Percentiles rank a stretch among this genome's conserved stretches.
These are phyloP conservation scores for Verticillium longisporum DNA, from an alignment of 2,329 filamentous ascomycete species.

Conservation along the genomic window DNA sequence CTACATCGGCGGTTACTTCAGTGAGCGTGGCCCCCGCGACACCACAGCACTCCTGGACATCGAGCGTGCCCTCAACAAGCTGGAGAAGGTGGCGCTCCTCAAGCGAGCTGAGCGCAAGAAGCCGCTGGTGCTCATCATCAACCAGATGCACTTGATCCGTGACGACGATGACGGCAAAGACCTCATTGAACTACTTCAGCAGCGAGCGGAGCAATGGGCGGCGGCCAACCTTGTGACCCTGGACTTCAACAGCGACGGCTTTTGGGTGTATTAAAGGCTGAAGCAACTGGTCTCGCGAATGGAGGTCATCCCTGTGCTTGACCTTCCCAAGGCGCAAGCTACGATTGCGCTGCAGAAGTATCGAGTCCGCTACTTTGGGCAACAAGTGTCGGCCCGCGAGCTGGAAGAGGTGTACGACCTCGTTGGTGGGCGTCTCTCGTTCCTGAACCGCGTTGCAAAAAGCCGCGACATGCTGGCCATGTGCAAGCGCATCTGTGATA, in stretches of 20 bases:
- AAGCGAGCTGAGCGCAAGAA: constrained; percentile 54
- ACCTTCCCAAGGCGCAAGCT: constrained; percentile 73
- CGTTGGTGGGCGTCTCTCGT: constrained; percentile 83
- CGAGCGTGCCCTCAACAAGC: constrained; percentile 92
- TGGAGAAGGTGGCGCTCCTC: constrained; percentile 86
- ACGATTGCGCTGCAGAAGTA: constrained; percentile 72
- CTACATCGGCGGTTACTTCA: constrained; percentile 94
- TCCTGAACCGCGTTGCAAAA: constrained; percentile 85
- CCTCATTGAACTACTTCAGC: constrained; percentile 88
- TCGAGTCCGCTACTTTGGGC: constrained; percentile 68
- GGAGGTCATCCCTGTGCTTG: constrained; percentile 82
- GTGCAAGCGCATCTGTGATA: constrained; percentile 65
- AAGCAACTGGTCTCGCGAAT: constrained; percentile 91
- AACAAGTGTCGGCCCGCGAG: constrained; percentile 45
- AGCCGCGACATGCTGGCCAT: constrained; percentile 70
- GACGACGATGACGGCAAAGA: constrained; percentile 92
- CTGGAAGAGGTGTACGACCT: constrained; percentile 77
- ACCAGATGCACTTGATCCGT: constrained; percentile 83
- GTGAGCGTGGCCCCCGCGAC: constrained; percentile 85
- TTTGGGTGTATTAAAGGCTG: constrained; percentile 94
- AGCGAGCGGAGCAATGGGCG: constrained; percentile 94
- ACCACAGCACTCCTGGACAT: constrained; percentile 91
- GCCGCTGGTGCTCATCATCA: constrained; percentile 88
- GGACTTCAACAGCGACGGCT: constrained; percentile 95
- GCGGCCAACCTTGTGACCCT: constrained; percentile 84